Conservation (phyloP, 208 protist genomes). For the Trypanosoma rangeli region DNA sequence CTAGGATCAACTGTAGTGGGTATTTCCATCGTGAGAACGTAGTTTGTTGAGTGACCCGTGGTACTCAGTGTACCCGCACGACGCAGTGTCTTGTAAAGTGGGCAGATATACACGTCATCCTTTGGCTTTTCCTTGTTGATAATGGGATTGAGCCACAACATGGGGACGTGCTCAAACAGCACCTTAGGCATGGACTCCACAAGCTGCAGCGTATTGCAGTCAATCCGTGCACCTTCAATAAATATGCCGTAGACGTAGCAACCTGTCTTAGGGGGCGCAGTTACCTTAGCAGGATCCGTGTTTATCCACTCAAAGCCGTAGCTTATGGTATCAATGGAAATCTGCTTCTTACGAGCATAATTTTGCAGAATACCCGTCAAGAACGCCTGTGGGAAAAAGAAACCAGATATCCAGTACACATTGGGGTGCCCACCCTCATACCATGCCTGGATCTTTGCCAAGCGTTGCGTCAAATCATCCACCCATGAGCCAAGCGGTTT, state of each 20-base stretch:
- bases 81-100: conserved; percentile 96
- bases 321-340: conserved; percentile 95
- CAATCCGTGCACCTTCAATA: conserved; percentile 93
- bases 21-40: conserved; percentile 95
- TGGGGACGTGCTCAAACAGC: conserved; percentile 90
- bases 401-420: conserved; percentile 96
- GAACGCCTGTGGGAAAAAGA: conserved; percentile 98
- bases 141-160: conserved; percentile 93
- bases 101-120: conserved; percentile 73
- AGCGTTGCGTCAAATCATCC: conserved; percentile 89
- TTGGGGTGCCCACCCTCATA: conserved; percentile 91
- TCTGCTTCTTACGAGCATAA: conserved; percentile 90
- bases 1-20: conserved; percentile 81
- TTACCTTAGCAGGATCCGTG: conserved; percentile 45
- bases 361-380: conserved; percentile 95
- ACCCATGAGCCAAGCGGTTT: conserved; percentile 95
- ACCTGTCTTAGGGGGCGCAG: conserved; percentile 61
- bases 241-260: conserved; percentile 96
- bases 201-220: conserved; percentile 58
- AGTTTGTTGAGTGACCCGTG: conserved; percentile 99
- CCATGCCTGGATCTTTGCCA: conserved; percentile 95
- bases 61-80: conserved; percentile 95
- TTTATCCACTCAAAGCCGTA: conserved; percentile 92
- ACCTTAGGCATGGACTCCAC: conserved; percentile 92
- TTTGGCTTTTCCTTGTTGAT: conserved; percentile 72